phyloP scores from a whole-genome alignment of 176 grass and related monocot species.

The Ensete ventricosum region DNA sequence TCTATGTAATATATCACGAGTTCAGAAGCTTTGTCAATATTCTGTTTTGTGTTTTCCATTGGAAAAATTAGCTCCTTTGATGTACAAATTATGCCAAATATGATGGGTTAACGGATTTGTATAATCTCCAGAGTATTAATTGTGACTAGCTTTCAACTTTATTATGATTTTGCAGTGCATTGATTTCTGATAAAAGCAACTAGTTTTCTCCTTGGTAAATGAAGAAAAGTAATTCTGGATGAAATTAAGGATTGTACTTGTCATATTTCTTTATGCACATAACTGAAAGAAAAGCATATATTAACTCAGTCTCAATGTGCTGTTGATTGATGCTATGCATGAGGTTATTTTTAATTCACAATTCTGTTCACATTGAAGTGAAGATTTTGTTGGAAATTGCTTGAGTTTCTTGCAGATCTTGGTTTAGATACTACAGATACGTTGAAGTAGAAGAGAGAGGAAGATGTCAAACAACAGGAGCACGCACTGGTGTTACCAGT shows the following conservation, averaged over 20 bases:
- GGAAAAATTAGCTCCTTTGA: background rate
- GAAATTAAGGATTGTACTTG: background rate
- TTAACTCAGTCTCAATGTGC: background rate
- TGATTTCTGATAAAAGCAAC: too few species aligned
- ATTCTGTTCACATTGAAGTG: background rate
- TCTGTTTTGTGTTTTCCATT: background rate
- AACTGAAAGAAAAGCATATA: background rate
- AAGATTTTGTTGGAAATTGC: background rate
- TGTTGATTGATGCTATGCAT: background rate
- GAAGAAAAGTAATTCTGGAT: too few species aligned
- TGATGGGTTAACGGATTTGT: too few species aligned
- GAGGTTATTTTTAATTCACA: background rate
- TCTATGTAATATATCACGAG: background rate
- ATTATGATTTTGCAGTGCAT: background rate
- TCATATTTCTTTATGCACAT: background rate
- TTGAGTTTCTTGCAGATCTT: background rate
- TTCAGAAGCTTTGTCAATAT: background rate
- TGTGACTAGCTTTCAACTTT: background rate
- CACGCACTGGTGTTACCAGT: slow-evolving; percentile 18
- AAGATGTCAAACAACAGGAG: background rate
- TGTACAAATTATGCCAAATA: background rate
- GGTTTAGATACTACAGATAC: background rate
- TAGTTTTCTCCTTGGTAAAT: too few species aligned
- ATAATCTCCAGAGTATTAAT: background rate
- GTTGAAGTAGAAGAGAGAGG: background rate